Conservation (phyloP, 768 basidiomycete species). For the Fibroporia radiculosa region DNA sequence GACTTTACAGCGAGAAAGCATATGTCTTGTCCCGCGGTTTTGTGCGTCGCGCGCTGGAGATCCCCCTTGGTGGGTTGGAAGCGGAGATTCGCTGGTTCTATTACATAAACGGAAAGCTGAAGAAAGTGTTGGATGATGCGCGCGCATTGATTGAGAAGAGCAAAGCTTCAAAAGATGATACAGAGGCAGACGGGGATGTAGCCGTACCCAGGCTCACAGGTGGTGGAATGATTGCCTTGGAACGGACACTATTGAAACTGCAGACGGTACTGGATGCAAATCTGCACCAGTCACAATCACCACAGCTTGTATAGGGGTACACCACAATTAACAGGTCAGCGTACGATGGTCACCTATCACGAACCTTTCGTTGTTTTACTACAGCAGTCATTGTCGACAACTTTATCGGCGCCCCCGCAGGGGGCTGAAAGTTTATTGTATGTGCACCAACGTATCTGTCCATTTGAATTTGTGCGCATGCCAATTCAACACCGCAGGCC, state of each 20-base stretch:
- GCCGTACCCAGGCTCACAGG: constrained; percentile 71
- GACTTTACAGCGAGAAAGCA: constrained; percentile 89
- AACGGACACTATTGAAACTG: constrained; percentile 66
- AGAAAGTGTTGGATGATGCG: constrained; percentile 61
- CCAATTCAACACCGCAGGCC: too few relatives aligned
- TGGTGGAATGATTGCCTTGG: constrained; percentile 74
- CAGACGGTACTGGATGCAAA: constrained; percentile 32
- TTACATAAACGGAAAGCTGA: constrained; percentile 50
- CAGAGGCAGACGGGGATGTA: constrained; percentile 27
- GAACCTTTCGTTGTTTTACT: too few relatives aligned
- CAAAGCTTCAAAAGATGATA: constrained; percentile 30
- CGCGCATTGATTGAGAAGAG: constrained; percentile 63
- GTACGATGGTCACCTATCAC: too few relatives aligned
- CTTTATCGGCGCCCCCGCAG: too few relatives aligned
- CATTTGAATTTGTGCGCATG: too few relatives aligned
- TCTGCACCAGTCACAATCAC: neutral
- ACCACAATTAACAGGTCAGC: too few relatives aligned
- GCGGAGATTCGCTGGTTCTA: constrained; percentile 72
- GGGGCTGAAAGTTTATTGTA: too few relatives aligned
- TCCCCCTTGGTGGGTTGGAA: constrained; percentile 65
- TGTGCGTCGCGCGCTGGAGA: constrained; percentile 80
- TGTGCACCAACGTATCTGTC: too few relatives aligned
- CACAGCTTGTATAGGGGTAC: neutral
- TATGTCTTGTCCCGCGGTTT: constrained; percentile 88
- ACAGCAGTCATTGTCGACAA: too few relatives aligned